Conservation (phyloP, 2,329 filamentous ascomycete species). For the Monilinia vaccinii-corymbosi region DNA sequence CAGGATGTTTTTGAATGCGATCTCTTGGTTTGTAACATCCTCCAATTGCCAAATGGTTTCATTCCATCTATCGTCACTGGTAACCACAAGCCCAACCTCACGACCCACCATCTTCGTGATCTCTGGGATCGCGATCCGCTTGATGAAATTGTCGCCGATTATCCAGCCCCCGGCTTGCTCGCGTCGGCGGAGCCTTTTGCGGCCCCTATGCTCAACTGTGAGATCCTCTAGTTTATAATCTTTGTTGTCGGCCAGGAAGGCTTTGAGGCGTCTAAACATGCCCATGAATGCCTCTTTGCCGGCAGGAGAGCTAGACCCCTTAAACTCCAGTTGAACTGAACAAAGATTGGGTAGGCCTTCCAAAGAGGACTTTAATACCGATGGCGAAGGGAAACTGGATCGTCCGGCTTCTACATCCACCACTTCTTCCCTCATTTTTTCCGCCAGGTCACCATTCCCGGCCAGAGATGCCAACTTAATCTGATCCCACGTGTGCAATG, state of each 20-base stretch:
- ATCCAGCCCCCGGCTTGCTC: background rate
- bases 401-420: rapidly evolving
- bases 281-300: background rate
- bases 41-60: background rate
- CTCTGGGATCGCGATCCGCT: background rate
- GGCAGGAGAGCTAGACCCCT: background rate
- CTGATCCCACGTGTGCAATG: no score
- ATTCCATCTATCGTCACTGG: background rate
- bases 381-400: background rate
- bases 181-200: background rate
- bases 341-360: background rate
- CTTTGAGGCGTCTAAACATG: background rate
- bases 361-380: background rate
- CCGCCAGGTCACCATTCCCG: no score
- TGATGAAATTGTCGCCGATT: rapidly evolving
- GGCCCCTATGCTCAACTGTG: background rate
- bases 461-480: no score
- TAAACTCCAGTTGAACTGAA: background rate
- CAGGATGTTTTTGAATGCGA: background rate
- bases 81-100: background rate
- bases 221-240: background rate
- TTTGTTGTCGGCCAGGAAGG: background rate
- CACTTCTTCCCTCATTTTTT: background rate
- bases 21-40: background rate
- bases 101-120: background rate